Percentiles rank a stretch among this genome's conserved stretches.
phyloP scores from a whole-genome alignment of 75 land plant species.

The Selaginella moellendorffii region DNA sequence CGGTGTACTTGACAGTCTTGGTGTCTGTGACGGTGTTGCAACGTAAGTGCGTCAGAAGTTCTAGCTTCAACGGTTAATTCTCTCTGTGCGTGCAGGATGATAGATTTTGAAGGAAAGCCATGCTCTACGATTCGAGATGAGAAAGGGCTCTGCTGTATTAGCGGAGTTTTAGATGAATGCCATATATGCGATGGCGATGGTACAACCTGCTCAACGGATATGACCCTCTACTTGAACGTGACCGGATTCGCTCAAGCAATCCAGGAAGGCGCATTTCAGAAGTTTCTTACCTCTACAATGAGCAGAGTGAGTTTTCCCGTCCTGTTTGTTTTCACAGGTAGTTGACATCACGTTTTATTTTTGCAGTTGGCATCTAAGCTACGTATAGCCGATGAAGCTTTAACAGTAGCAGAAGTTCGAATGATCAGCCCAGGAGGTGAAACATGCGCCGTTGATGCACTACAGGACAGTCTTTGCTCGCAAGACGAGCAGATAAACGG shows the following conservation, averaged over 20 bases:
- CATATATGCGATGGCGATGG: conserved; percentile 27
- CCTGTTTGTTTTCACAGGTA: background rate
- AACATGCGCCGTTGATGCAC: background rate
- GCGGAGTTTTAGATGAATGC: conserved; percentile 25
- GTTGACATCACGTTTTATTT: background rate
- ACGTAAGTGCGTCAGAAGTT: no score
- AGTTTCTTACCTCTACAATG: conserved; percentile 5
- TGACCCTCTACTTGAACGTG: conserved; percentile 11
- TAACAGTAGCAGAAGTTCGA: conserved; percentile 4
- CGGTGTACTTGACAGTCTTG: background rate
- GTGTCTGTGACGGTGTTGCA: background rate
- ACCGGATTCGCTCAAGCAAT: background rate
- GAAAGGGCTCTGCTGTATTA: conserved; percentile 20
- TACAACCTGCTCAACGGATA: conserved; percentile 17
- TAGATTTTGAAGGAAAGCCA: background rate
- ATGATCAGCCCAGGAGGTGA: background rate
- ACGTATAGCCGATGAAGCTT: conserved; percentile 2
- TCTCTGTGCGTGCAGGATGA: no score
- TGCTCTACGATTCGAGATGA: conserved; percentile 23
- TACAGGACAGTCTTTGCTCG: background rate
- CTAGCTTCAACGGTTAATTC: no score
- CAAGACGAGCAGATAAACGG: background rate
- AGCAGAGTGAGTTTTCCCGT: background rate
- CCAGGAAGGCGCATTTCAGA: background rate
- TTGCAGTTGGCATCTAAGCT: conserved; percentile 8